Conservation (phyloP, 805 yeast species). For the Metschnikowia matae region DNA sequence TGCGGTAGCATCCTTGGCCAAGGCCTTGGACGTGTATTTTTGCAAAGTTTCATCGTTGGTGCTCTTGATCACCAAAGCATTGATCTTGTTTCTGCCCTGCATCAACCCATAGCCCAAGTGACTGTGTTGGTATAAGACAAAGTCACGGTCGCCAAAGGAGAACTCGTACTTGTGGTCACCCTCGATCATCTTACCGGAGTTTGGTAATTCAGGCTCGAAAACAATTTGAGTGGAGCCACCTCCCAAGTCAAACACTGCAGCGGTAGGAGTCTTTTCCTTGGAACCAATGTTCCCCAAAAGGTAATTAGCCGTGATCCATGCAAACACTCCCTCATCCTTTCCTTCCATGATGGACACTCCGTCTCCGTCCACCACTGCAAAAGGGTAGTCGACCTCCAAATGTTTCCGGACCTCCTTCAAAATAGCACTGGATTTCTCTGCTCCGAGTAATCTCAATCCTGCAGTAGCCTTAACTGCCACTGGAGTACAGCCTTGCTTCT, state of each 20-base stretch:
- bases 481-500: conserved; percentile 77
- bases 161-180: conserved; percentile 87
- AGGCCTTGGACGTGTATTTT: conserved; percentile 25
- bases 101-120: conserved; percentile 95
- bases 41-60: conserved; percentile 30
- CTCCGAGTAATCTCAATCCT: conserved; percentile 84
- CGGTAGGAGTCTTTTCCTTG: conserved; percentile 74
- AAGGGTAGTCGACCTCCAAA: conserved; percentile 78
- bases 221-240: conserved; percentile 99
- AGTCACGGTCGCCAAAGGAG: conserved; percentile 76
- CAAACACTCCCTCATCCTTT: conserved; percentile 94
- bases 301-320: conserved; percentile 97
- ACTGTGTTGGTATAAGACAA: conserved; percentile 84
- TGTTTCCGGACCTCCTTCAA: conserved; percentile 72
- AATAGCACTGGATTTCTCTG: conserved; percentile 64
- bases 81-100: conserved; percentile 86
- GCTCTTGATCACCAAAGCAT: conserved; percentile 56
- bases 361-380: conserved; percentile 81
- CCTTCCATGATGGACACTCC: conserved; percentile 96
- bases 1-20: conserved; percentile 37
- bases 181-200: conserved; percentile 60
- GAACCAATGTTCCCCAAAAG: conserved; percentile 89
- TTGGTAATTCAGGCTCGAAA: conserved; percentile 79
- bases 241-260: conserved; percentile 96
- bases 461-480: conserved; percentile 98